A percentile compares a stretch with the other conserved stretches of the same genome.
phyloP scores from a whole-genome alignment of 257 asterid genomes.

The Cruciata laevipes region DNA sequence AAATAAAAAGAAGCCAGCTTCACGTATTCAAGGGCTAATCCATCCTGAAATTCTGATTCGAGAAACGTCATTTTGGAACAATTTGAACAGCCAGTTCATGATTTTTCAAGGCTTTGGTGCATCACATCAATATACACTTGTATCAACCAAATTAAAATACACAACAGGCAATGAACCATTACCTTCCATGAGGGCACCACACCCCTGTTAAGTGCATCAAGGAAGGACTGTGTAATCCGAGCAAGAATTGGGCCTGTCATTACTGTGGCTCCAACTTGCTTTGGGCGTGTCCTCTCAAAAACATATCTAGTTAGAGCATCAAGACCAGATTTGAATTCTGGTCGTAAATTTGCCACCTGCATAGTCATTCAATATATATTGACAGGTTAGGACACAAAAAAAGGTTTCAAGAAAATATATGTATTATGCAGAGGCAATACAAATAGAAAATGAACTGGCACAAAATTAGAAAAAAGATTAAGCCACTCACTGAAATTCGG shows the following conservation, averaged over 20 bases:
- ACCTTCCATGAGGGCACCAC: constrained; percentile 99
- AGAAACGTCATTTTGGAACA: background rate
- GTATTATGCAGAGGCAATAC: background rate
- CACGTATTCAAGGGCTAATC: background rate
- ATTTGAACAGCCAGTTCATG: background rate
- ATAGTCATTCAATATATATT: constrained; percentile 1
- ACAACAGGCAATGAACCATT: constrained; percentile 13
- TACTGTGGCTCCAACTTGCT: constrained; percentile 84
- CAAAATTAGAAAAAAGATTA: constrained; percentile 1
- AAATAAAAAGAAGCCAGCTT: background rate
- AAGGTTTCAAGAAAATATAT: background rate
- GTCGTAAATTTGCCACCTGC: constrained; percentile 79
- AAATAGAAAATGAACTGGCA: too few species aligned
- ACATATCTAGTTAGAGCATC: constrained; percentile 83
- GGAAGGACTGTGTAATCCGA: constrained; percentile 79
- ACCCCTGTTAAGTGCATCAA: constrained; percentile 92
- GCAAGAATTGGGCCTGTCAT: constrained; percentile 98
- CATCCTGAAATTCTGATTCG: background rate
- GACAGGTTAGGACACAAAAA: background rate
- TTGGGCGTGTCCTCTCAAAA: constrained; percentile 89
- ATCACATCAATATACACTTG: background rate
- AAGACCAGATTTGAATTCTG: constrained; percentile 83
- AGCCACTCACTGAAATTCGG: constrained; percentile 62
- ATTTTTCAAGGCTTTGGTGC: background rate
- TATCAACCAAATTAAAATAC: constrained; percentile 2